A percentile compares a stretch with the other conserved stretches of the same genome.
These are phyloP conservation scores for Fusarium aywerte DNA, from an alignment of 2,329 filamentous ascomycete species.

Conservation along the genomic window DNA sequence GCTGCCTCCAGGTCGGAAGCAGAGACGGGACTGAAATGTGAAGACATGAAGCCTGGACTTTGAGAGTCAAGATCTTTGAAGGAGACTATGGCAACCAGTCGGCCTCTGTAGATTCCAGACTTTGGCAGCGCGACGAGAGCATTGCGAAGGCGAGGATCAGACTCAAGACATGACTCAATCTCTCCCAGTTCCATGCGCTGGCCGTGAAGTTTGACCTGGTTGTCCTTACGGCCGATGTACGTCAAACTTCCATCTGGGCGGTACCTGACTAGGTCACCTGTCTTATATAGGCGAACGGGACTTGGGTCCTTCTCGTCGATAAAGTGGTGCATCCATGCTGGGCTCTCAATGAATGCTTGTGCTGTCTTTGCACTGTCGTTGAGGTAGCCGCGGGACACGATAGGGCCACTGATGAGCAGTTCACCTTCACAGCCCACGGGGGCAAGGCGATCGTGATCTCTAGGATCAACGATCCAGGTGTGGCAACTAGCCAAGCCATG, in stretches of 20 bases:
- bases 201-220: constrained; percentile 52
- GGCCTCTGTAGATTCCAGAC: constrained; percentile 42
- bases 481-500: not conserved
- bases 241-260: constrained; percentile 53
- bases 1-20: not conserved
- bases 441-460: constrained; percentile 29
- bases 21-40: not conserved
- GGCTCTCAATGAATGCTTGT: constrained; percentile 1
- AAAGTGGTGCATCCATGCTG: constrained; percentile 10
- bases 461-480: constrained; percentile 36
- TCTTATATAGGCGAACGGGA: constrained; percentile 52
- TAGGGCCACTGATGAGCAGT: constrained; percentile 36
- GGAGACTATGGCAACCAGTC: constrained; percentile 27
- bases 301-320: rapidly evolving
- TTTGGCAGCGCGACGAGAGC: constrained; percentile 51
- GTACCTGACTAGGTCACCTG: constrained; percentile 60
- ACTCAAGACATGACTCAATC: constrained; percentile 58
- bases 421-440: constrained; percentile 37
- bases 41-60: not conserved
- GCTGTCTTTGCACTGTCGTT: constrained; percentile 5
- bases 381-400: constrained; percentile 17
- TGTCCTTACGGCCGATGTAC: constrained; percentile 63
- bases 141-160: constrained; percentile 65
- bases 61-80: not conserved
- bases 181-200: constrained; percentile 62